Percentiles rank a stretch among this genome's conserved stretches.
These are phyloP conservation scores for Brettanomyces sp. DNA, from an alignment of 805 yeast genomes.

Conservation along the genomic window DNA sequence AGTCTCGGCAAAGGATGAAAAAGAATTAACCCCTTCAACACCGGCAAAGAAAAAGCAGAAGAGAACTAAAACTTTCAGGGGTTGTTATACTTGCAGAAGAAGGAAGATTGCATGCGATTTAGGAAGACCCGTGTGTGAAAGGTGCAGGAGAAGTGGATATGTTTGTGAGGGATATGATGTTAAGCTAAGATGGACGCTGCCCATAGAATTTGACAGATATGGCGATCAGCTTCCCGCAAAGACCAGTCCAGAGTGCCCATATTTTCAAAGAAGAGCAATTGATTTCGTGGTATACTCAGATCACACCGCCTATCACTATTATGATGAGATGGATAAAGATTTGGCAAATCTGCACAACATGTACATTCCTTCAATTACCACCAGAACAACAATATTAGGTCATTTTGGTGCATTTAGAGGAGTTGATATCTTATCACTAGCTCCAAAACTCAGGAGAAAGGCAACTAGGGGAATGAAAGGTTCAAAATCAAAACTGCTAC, in stretches of 20 bases:
- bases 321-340: conserved; percentile 76
- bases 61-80: conserved; percentile 68
- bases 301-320: conserved; percentile 49
- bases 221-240: conserved; percentile 31
- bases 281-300: conserved; percentile 68
- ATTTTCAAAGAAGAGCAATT: conserved; percentile 60
- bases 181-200: conserved; percentile 69
- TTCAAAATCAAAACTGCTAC: background rate
- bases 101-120: conserved; percentile 78
- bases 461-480: background rate
- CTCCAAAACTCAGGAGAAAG: background rate
- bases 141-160: conserved; percentile 59
- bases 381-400: conserved; percentile 34
- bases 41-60: conserved; percentile 19
- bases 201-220: conserved; percentile 39
- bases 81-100: conserved; percentile 81
- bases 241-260: conserved; percentile 32
- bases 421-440: background rate
- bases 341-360: conserved; percentile 45
- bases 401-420: conserved; percentile 81
- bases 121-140: conserved; percentile 56
- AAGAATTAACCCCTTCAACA: conserved; percentile 26
- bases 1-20: conserved; percentile 1
- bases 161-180: conserved; percentile 79
- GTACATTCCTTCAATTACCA: conserved; percentile 28